Base-by-base conservation (phyloP, 495 filamentous ascomycete genomes). In the Emericellopsis terricola region DNA sequence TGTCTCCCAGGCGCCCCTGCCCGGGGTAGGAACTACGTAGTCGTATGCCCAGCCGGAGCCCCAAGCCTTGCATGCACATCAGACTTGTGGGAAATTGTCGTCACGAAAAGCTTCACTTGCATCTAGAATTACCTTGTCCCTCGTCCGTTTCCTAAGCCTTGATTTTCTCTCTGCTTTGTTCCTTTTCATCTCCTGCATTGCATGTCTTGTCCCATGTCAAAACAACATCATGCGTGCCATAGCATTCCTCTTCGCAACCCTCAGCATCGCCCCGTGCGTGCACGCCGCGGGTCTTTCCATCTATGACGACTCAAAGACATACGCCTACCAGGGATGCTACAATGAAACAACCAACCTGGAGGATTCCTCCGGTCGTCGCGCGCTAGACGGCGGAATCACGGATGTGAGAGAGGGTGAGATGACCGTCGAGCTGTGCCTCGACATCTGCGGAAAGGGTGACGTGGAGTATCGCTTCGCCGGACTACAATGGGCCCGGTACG, bases 401-500 rank as follows among this genome's bases (percentile, higher is more conserved):
- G 38, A 48, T 32, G 45, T 47, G 9, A 15, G 42, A 16, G 29
- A 44, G 3, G 52, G 46, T 8, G 28, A 27, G 13, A 58, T 66
- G 57, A 67, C 61, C 18, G 61, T 59, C 9, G 34, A 44, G 10
- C 39, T 16, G 26, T 69, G 64, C 41, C 41, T 59, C 16, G 32
- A 39, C 3, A 65, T 58, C 47, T 69, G 64, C 38, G 33, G 28
- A 19, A 29, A 27, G 1, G 39, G 40, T 28, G 34, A 27, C 13
- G 38, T 28, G 10, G 28, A 34, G 7, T 60, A 55, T 38, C 39
- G 35, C 20, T 62, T 45, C 44, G 62, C 61, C 2, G 65, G 61
- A 16, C 34, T 69, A 35, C 62, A 69, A 49, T 62, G 52, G 47
- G 40, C 60, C 14, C 51, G 47, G 59, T 61, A 15, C n/a, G 57